Percentiles rank a stretch among this genome's conserved stretches.
These are phyloP conservation scores for Aquilaria malaccensis DNA, from an alignment of 345 rosid genomes.

Conservation along the genomic window DNA sequence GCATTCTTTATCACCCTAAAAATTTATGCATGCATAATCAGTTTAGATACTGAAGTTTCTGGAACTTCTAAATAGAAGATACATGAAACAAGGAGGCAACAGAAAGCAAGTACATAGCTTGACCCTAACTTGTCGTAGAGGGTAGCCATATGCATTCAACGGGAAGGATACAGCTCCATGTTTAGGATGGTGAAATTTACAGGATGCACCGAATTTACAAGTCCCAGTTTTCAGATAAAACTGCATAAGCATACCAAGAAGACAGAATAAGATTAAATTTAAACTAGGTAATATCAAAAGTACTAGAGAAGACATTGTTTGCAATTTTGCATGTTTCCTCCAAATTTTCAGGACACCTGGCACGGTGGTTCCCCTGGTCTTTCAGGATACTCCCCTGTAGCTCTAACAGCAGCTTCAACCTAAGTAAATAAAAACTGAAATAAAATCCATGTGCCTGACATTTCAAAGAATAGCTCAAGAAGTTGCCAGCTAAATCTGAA, in stretches of 20 bases:
- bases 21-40: conserved; percentile 11
- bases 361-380: conserved; percentile 75
- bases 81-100: neutral
- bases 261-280: neutral
- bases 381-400: conserved; percentile 82
- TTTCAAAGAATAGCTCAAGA: too few relatives aligned
- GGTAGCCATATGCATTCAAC: conserved; percentile 68
- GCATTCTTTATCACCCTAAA: conserved; percentile 79
- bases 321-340: neutral
- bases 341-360: conserved; percentile 38
- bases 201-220: conserved; percentile 94
- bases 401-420: conserved; percentile 76
- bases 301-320: neutral
- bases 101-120: neutral
- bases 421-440: conserved; percentile 15
- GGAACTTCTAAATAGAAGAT: neutral
- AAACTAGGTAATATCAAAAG: neutral
- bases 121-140: conserved; percentile 58
- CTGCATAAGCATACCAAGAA: conserved; percentile 33
- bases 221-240: conserved; percentile 81
- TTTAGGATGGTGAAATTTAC: conserved; percentile 96
- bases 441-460: neutral
- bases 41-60: neutral
- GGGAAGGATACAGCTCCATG: conserved; percentile 61
- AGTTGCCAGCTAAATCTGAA: too few relatives aligned